Evolutionary conservation across 129 eudicot species (phyloP), one percentile per base, ranked within the genome.

Genomic region (Pulicaria dysenterica): DNA sequence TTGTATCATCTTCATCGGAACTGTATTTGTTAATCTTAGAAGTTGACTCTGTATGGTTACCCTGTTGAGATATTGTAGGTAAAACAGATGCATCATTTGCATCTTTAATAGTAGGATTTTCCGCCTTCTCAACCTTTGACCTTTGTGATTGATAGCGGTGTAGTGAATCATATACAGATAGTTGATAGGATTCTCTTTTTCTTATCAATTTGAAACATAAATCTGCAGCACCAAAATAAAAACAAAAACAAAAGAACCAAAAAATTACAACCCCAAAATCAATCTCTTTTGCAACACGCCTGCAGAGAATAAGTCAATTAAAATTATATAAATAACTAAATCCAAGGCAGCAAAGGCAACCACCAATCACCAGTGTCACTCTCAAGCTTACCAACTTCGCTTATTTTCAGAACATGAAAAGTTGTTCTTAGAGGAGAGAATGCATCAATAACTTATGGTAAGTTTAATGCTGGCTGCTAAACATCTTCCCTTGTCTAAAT

Each of bases 131-230:
- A 10, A 71, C 79, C 61, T 83, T 77, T 57, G 83, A 81, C 77
- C 88, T 81, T 74, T 85, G 81, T 36, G 88, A 88, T 49, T 80
- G 88, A 83, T 80, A 85, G 65, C 91, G 90, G 41, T 51, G 76
- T 41, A 85, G 62, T 42, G 81, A 48, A 41, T 67, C 76, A 70
- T 75, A 77, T 12, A 84, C 79, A 58, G 57, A 50, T 50, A 67
- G 66, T 17, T 68, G 77, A 69, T 73, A 85, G 14, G 80, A 75
- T 50, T 83, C 87, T 47, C 69, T 72, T 59, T 76, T 79, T 77
- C 80, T 83, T 65, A 80, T 58, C 72, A 83, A 17, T 47, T 78
- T 76, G 19, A 64, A 55, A 80, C 81, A 79, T 57, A 72, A 85
- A 81, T 85, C 98, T 92, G 83, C 76, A 60, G 14, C 48, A 73